These are phyloP conservation scores for Pilobolus umbonatus DNA, from an alignment of 192 early-diverging fungal genomes.

Conservation along the genomic window DNA sequence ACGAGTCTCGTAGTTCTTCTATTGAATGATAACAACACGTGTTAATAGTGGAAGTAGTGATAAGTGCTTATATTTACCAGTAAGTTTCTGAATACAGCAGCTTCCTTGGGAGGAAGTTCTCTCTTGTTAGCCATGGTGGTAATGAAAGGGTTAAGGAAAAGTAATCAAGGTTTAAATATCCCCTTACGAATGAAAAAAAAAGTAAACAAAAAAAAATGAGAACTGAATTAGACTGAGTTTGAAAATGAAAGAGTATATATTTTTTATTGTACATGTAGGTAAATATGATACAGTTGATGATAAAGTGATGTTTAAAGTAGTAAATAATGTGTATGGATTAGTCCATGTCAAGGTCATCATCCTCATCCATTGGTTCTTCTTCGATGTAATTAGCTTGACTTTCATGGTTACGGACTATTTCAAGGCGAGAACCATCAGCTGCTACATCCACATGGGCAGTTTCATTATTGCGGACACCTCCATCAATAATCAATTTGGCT, in stretches of 20 bases:
- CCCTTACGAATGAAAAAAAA: too few relatives aligned
- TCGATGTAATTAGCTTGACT: conserved; percentile 23
- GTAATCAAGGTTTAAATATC: too few relatives aligned
- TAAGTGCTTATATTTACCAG: conserved; percentile 55
- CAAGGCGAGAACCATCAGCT: conserved; percentile 24
- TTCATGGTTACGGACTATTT: conserved; percentile 33
- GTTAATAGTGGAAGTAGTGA: neutral
- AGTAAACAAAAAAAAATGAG: too few relatives aligned
- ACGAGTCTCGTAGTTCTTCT: conserved; percentile 93
- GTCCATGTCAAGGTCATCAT: conserved; percentile 27
- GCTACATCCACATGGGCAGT: conserved; percentile 31
- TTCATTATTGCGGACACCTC: conserved; percentile 47
- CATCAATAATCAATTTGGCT: conserved; percentile 46
- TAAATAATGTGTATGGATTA: too few relatives aligned
- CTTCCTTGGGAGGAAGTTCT: conserved; percentile 65
- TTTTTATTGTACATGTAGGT: too few relatives aligned
- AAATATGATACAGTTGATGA: too few relatives aligned
- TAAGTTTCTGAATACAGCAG: conserved; percentile 64
- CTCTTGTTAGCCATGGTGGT: neutral
- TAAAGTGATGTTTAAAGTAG: too few relatives aligned
- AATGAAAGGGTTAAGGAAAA: too few relatives aligned
- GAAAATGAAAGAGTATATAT: too few relatives aligned
- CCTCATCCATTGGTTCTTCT: conserved; percentile 27
- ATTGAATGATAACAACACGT: conserved; percentile 9
- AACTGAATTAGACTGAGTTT: too few relatives aligned